phyloP scores from a whole-genome alignment of 1,139 yeast species.

The Magnusiomyces magnusii region DNA sequence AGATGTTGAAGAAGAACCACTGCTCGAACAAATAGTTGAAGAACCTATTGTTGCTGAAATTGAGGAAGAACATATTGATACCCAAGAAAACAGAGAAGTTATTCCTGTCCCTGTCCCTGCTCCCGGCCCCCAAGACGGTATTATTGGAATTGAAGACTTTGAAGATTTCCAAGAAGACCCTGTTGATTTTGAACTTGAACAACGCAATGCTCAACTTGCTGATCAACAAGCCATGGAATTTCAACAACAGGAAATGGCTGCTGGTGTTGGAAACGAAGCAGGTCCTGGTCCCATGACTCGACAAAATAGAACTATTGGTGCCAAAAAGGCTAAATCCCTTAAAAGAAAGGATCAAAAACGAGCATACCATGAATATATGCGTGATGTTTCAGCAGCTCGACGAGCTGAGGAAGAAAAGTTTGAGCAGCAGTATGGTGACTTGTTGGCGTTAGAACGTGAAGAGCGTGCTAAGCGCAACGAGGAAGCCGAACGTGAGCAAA shows the following conservation, averaged over 20 bases:
- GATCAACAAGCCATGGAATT: constrained; percentile 10
- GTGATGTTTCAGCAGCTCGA: constrained; percentile 13
- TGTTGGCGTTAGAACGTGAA: constrained; percentile 13
- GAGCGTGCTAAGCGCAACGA: constrained; percentile 14
- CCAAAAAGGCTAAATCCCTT: constrained; percentile 18
- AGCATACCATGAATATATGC: constrained; percentile 16
- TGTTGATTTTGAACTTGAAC: constrained; percentile 14
- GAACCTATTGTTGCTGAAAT: background rate
- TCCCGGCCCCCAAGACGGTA: background rate
- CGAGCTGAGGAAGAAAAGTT: constrained; percentile 15
- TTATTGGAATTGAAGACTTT: constrained; percentile 15
- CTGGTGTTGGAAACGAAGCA: constrained; percentile 4
- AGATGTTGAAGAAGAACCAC: background rate
- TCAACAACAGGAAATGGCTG: constrained; percentile 2
- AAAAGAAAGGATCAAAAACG: constrained; percentile 17
- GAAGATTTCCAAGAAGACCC: constrained; percentile 13
- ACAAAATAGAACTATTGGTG: constrained; percentile 13
- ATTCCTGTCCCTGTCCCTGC: background rate
- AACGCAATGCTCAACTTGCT: background rate
- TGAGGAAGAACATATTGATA: background rate
- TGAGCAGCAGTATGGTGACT: constrained; percentile 12
- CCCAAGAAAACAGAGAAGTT: background rate
- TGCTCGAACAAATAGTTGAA: background rate
- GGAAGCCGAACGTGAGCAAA: constrained; percentile 11
- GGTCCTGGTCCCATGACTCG: constrained; percentile 9